A percentile compares a stretch with the other conserved stretches of the same genome.
These are phyloP conservation scores for Lactuca sativa DNA, from an alignment of 129 eudicot genomes.

Conservation along the genomic window DNA sequence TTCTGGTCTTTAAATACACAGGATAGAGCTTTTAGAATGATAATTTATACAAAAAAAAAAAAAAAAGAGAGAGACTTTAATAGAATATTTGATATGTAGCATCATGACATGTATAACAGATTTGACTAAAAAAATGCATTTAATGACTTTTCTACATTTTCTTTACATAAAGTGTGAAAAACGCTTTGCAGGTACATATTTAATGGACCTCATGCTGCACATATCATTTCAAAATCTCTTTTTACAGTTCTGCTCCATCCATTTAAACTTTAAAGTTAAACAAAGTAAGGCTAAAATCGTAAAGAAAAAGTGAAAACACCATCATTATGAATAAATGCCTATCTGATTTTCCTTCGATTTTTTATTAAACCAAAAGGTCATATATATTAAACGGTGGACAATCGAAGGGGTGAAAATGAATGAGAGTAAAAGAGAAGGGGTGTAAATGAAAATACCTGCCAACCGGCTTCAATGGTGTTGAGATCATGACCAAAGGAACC, in stretches of 20 bases:
- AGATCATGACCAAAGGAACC: conserved; percentile 93
- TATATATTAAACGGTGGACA: background rate
- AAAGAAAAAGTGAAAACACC: background rate
- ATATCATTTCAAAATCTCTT: background rate
- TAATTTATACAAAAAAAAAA: background rate
- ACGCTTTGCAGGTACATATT: conserved; percentile 8
- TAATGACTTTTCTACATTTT: conserved; percentile 6
- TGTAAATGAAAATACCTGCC: conserved; percentile 68
- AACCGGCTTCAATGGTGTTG: conserved; percentile 99
- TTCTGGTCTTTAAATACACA: background rate
- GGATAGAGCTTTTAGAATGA: background rate
- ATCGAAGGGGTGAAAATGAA: background rate
- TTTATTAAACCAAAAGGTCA: background rate
- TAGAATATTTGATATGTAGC: conserved; percentile 9
- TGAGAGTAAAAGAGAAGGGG: conserved; percentile 6
- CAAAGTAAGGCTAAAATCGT: background rate
- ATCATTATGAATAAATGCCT: background rate
- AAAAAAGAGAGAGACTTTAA: background rate
- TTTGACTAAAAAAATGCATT: conserved; percentile 10
- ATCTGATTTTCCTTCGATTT: background rate
- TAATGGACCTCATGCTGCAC: conserved; percentile 6
- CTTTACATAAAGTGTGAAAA: conserved; percentile 24
- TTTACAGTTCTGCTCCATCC: no score
- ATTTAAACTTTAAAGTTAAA: background rate
- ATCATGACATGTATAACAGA: conserved; percentile 22